A percentile compares a stretch with the other conserved stretches of the same genome.
These are phyloP conservation scores for Rhizopogon vesiculosus DNA, from an alignment of 768 basidiomycete genomes.

Conservation along the genomic window DNA sequence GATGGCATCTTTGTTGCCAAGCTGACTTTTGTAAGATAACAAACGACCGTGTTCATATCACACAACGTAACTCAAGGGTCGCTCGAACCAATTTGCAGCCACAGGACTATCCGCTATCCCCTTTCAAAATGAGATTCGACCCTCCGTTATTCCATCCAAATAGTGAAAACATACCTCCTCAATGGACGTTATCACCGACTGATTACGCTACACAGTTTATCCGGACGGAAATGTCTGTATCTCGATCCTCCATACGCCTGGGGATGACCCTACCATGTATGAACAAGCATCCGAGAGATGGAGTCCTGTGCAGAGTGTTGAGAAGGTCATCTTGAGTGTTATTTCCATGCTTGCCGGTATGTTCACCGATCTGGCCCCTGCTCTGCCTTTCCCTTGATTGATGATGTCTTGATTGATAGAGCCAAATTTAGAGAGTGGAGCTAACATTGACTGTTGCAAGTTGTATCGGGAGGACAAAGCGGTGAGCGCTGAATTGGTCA, in stretches of 20 bases:
- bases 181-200: constrained; percentile 2
- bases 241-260: constrained; percentile 93
- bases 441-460: constrained; percentile 97
- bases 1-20: constrained; percentile 93
- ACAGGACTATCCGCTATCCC: constrained; percentile 91
- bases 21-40: constrained; percentile 79
- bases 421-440: constrained; percentile 96
- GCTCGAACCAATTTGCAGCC: constrained; percentile 44
- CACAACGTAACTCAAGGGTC: constrained; percentile 6
- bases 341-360: constrained; percentile 94
- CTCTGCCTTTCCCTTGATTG: background rate
- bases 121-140: constrained; percentile 99
- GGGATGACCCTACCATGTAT: constrained; percentile 89
- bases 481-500: constrained; percentile 25
- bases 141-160: constrained; percentile 98
- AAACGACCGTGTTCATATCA: background rate
- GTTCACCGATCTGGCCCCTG: constrained; percentile 15
- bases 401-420: constrained; percentile 39
- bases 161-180: constrained; percentile 51
- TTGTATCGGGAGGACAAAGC: constrained; percentile 84
- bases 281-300: constrained; percentile 95
- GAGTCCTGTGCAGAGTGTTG: constrained; percentile 98
- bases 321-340: constrained; percentile 94
- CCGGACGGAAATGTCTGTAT: constrained; percentile 97
- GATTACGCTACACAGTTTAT: constrained; percentile 61